A percentile compares a stretch with the other conserved stretches of the same genome.
Evolutionary conservation across 306 rosid genomes (phyloP).

Genomic region (Sechiopsis laciniata): DNA sequence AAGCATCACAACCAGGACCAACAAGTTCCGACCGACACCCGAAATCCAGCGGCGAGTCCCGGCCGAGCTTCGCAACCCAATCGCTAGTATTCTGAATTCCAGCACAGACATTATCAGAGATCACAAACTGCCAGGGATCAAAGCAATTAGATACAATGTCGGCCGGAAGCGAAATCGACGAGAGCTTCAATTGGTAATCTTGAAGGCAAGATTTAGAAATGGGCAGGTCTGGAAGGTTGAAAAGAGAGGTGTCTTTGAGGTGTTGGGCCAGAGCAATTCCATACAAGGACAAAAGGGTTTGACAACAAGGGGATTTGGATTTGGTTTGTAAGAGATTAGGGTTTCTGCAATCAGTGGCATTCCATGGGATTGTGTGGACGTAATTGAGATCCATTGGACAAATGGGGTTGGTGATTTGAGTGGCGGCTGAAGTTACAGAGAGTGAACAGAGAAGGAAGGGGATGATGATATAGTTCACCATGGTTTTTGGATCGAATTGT

Average conservation of each 20-base stretch:
- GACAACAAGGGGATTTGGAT: conserved; percentile 41
- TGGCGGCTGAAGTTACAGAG: conserved; percentile 24
- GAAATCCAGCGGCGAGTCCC: conserved; percentile 32
- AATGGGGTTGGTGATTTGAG: conserved; percentile 27
- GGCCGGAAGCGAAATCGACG: conserved; percentile 36
- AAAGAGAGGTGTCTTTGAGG: conserved; percentile 62
- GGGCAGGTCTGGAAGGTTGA: conserved; percentile 47
- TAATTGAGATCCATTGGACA: conserved; percentile 79
- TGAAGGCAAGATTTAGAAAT: conserved; percentile 57
- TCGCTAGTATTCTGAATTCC: conserved; percentile 39
- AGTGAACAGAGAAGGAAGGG: conserved; percentile 24
- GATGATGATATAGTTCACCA: not conserved
- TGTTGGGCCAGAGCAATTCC: conserved; percentile 54
- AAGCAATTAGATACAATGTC: conserved; percentile 41
- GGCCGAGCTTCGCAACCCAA: conserved; percentile 51
- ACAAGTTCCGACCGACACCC: conserved; percentile 58
- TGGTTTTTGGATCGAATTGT: not conserved
- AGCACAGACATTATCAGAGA: conserved; percentile 52
- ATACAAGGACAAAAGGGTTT: conserved; percentile 43
- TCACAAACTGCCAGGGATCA: conserved; percentile 56
- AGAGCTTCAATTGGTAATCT: conserved; percentile 54
- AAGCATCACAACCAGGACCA: conserved; percentile 50
- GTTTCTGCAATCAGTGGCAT: conserved; percentile 53
- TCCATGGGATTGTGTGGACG: conserved; percentile 59
- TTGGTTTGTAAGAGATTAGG: conserved; percentile 7